Conservation (phyloP, 164 flowering plant genomes). For the Magnolia officinalis region DNA sequence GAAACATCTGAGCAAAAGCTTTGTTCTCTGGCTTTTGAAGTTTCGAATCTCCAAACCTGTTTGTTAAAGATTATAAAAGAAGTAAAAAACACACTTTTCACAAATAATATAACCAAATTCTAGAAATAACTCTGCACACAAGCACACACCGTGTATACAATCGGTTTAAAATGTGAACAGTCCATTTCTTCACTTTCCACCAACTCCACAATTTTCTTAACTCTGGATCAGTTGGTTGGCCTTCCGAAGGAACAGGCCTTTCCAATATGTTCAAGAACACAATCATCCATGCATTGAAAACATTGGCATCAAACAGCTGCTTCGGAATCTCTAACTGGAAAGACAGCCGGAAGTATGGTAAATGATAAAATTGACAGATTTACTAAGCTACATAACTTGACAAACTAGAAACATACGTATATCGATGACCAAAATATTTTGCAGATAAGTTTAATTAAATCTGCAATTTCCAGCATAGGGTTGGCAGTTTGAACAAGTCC, state of each 20-base stretch:
- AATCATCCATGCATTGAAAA: slow-evolving; percentile 96
- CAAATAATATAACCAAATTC: not conserved
- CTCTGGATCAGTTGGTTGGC: slow-evolving; percentile 95
- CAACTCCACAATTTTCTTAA: slow-evolving; percentile 93
- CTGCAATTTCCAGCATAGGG: slow-evolving; percentile 83
- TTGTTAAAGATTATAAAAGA: not conserved
- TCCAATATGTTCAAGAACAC: slow-evolving; percentile 84
- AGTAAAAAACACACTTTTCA: not conserved
- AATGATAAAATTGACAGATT: no score
- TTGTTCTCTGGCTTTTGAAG: slow-evolving; percentile 85
- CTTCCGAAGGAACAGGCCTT: slow-evolving; percentile 92
- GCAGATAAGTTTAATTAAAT: slow-evolving; percentile 87
- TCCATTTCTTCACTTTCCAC: slow-evolving; percentile 99
- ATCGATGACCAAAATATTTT: slow-evolving; percentile 99
- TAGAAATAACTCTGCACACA: not conserved
- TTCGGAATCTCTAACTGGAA: slow-evolving; percentile 94
- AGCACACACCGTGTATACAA: slow-evolving; percentile 72
- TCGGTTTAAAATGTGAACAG: slow-evolving; percentile 90
- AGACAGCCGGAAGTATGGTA: not conserved
- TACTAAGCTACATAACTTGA: not conserved
- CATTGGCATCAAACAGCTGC: slow-evolving; percentile 76
- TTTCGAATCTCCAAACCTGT: slow-evolving; percentile 92
- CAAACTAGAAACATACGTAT: slow-evolving; percentile 56
- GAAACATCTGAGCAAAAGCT: slow-evolving; percentile 94
- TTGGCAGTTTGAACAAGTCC: slow-evolving; percentile 73